phyloP scores from a whole-genome alignment of 2,329 filamentous ascomycete genomes.

The Cytospora schulzeri region DNA sequence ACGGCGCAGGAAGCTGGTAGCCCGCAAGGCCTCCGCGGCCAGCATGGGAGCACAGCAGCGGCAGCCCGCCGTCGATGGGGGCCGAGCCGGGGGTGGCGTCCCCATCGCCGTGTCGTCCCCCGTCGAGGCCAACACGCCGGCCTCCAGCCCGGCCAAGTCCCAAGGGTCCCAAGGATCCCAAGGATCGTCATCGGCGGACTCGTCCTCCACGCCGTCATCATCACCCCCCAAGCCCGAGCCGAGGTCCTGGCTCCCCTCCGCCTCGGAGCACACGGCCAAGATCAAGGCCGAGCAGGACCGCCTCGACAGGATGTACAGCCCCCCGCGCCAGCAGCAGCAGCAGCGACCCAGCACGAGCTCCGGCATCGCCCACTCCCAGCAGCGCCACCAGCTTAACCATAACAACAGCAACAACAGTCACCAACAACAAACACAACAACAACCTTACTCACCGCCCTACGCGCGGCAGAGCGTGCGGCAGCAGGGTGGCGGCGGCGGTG shows the following conservation, averaged over 20 bases:
- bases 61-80: constrained; percentile 1
- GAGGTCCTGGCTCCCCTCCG: constrained; percentile 44
- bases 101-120: constrained; percentile 19
- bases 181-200: constrained; percentile 26
- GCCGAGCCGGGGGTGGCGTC: constrained; percentile 6
- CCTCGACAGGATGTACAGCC: constrained; percentile 1
- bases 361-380: constrained; percentile 10
- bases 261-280: constrained; percentile 34
- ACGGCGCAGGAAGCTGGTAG: constrained; percentile 7
- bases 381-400: constrained; percentile 6
- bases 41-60: not conserved
- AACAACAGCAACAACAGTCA: not conserved
- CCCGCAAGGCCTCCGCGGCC: not conserved
- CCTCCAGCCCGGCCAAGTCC: constrained; percentile 1
- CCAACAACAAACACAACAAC: not conserved
- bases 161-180: constrained; percentile 29
- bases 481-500: not conserved
- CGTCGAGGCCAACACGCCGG: constrained; percentile 5
- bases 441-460: not conserved
- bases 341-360: constrained; percentile 19
- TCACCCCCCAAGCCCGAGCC: constrained; percentile 23
- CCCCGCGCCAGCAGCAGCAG: constrained; percentile 5
- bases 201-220: not conserved
- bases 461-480: constrained; percentile 10
- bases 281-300: constrained; percentile 20